Evolutionary conservation across 2,329 filamentous ascomycete genomes (phyloP).

Genomic region (Alternaria burnsii): DNA sequence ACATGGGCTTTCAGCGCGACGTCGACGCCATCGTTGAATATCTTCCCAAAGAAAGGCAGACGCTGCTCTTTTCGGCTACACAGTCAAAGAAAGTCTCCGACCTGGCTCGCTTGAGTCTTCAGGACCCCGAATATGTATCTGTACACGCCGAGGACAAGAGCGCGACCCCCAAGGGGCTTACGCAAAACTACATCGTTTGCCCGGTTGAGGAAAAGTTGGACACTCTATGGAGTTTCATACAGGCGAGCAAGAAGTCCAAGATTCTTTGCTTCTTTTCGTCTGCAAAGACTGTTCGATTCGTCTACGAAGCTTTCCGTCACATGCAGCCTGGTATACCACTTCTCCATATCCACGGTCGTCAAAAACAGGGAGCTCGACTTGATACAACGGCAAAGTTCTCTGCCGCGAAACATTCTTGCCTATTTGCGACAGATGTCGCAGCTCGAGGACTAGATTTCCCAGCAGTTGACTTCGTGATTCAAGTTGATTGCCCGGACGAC

Average conservation of each 20-base stretch:
- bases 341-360: conserved; percentile 89
- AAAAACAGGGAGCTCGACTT: conserved; percentile 87
- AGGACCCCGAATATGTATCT: conserved; percentile 92
- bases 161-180: conserved; percentile 82
- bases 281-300: conserved; percentile 94
- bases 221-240: conserved; percentile 90
- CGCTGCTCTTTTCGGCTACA: conserved; percentile 92
- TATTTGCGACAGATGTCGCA: conserved; percentile 95
- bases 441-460: conserved; percentile 95
- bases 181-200: conserved; percentile 90
- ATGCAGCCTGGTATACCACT: conserved; percentile 93
- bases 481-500: conserved; percentile 96
- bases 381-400: conserved; percentile 89
- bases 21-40: conserved; percentile 95
- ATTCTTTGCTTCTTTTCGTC: conserved; percentile 96
- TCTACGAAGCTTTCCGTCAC: conserved; percentile 91
- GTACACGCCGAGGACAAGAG: conserved; percentile 84
- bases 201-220: conserved; percentile 89
- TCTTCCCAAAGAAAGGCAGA: conserved; percentile 84
- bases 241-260: conserved; percentile 89
- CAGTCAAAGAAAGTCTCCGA: conserved; percentile 96
- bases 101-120: conserved; percentile 84
- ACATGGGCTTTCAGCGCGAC: conserved; percentile 92
- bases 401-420: conserved; percentile 79
- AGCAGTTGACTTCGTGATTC: conserved; percentile 98